phyloP scores from a whole-genome alignment of 179 eudicot genomes.

The Silene vulgaris region DNA sequence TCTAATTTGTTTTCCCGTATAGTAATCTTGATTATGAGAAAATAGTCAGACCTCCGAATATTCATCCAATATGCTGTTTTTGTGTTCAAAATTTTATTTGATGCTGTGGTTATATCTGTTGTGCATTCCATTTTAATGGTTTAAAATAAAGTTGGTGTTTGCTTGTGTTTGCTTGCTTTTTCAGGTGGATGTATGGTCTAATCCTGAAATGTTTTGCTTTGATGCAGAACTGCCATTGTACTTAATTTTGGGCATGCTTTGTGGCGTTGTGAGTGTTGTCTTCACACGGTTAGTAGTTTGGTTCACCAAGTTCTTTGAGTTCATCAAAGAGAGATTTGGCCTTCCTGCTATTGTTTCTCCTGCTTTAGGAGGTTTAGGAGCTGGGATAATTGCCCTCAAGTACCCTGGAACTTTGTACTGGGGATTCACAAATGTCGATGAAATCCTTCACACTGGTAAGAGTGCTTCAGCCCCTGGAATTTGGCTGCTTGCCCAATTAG shows the following conservation, averaged over 20 bases:
- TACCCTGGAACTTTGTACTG: constrained; percentile 92
- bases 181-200: constrained; percentile 14
- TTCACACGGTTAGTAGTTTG: constrained; percentile 79
- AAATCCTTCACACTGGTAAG: constrained; percentile 95
- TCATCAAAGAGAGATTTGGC: constrained; percentile 66
- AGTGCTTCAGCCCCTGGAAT: constrained; percentile 95
- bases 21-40: background rate
- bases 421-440: constrained; percentile 98
- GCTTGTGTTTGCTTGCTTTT: constrained; percentile 4
- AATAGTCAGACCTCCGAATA: background rate
- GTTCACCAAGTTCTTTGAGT: constrained; percentile 63
- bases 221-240: constrained; percentile 87
- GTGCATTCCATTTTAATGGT: background rate
- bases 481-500: constrained; percentile 85
- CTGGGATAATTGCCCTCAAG: constrained; percentile 86
- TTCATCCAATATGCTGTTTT: background rate
- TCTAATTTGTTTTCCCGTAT: background rate
- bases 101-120: background rate
- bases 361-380: constrained; percentile 94
- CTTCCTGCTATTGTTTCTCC: constrained; percentile 83
- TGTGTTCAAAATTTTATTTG: background rate
- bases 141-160: background rate
- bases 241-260: constrained; percentile 91
- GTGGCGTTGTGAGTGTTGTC: constrained; percentile 87
- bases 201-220: constrained; percentile 15